phyloP scores from a whole-genome alignment of 306 rosid genomes.

The Trifolium repens region DNA sequence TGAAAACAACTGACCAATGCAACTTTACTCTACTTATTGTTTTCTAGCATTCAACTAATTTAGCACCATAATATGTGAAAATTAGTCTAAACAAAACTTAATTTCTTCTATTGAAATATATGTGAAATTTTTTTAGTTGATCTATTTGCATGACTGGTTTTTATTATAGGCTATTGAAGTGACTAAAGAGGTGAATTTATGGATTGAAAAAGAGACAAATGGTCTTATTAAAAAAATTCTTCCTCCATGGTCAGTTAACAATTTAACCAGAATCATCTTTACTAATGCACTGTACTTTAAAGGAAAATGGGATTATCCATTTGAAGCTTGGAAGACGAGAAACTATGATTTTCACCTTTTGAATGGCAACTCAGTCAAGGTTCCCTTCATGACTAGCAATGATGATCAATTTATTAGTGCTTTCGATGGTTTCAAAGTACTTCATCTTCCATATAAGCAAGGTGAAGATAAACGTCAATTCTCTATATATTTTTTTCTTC shows the following conservation, averaged over 20 bases:
- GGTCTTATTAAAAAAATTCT: conserved; percentile 73
- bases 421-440: conserved; percentile 70
- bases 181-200: conserved; percentile 63
- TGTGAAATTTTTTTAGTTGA: background rate
- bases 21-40: too few relatives aligned
- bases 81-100: background rate
- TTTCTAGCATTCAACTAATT: too few relatives aligned
- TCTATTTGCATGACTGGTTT: conserved; percentile 1
- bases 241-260: conserved; percentile 62
- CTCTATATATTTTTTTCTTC: conserved; percentile 78
- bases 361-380: conserved; percentile 63
- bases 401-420: conserved; percentile 53
- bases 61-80: too few relatives aligned
- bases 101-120: conserved; percentile 7
- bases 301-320: conserved; percentile 72
- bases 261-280: conserved; percentile 55
- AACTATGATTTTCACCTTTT: conserved; percentile 67
- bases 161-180: conserved; percentile 64
- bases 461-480: conserved; percentile 70
- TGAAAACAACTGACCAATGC: too few relatives aligned
- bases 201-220: conserved; percentile 76
- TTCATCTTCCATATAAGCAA: conserved; percentile 70
- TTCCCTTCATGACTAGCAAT: conserved; percentile 78
- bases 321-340: conserved; percentile 61
- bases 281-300: conserved; percentile 85